Conservation (phyloP, 176 grass and related monocot species). For the Bothriochloa decipiens region DNA sequence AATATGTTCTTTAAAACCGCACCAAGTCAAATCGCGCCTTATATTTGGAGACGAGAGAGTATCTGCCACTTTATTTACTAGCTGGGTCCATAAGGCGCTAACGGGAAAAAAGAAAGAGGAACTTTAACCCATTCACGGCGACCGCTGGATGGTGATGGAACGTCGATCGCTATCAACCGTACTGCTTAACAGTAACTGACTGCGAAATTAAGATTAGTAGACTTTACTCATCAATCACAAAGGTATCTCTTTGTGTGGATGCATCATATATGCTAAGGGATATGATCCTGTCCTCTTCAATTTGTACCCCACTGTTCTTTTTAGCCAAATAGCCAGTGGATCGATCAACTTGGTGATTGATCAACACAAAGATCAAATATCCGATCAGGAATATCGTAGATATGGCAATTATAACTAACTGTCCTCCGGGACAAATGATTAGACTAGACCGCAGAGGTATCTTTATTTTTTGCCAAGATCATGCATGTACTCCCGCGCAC, state of each 20-base stretch:
- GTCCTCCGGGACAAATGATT: background rate
- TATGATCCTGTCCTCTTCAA: slow-evolving; percentile 6
- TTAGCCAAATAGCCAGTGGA: background rate
- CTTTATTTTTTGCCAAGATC: background rate
- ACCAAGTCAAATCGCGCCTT: too few species aligned
- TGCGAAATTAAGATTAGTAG: background rate
- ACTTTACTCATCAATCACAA: background rate
- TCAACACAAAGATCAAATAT: slow-evolving; percentile 7
- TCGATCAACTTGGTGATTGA: slow-evolving; percentile 25
- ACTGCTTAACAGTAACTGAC: background rate
- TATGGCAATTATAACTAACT: background rate
- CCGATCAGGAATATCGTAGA: slow-evolving; percentile 2
- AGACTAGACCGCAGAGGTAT: background rate
- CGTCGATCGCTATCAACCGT: background rate
- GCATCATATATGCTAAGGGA: background rate
- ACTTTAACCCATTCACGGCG: background rate
- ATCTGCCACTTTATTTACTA: too few species aligned
- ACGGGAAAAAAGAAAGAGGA: background rate
- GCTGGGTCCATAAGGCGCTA: too few species aligned
- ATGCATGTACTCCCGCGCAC: background rate
- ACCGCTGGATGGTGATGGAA: background rate
- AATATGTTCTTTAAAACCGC: too few species aligned
- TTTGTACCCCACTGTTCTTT: background rate
- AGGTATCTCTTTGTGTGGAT: slow-evolving; percentile 15
- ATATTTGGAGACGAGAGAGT: too few species aligned